phyloP scores from a whole-genome alignment of 2,329 filamentous ascomycete species.

The Ophiobolus disseminans region DNA sequence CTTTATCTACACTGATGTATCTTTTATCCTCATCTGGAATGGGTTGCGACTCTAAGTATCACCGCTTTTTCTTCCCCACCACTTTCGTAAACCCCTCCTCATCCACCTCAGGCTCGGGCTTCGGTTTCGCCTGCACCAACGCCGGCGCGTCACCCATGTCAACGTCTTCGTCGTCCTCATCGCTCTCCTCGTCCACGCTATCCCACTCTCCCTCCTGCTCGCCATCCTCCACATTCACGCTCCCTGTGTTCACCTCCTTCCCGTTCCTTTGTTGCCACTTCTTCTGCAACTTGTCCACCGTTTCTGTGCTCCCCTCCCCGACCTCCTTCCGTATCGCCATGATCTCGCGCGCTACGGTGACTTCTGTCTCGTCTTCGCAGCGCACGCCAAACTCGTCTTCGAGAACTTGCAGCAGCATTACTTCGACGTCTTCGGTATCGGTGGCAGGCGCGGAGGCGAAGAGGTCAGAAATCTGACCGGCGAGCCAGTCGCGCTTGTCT shows the following conservation, averaged over 20 bases:
- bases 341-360: slow-evolving; percentile 75
- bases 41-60: no score
- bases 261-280: slow-evolving; percentile 69
- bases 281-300: slow-evolving; percentile 68
- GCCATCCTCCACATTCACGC: slow-evolving; percentile 62
- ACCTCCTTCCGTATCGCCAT: slow-evolving; percentile 71
- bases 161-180: slow-evolving; percentile 50
- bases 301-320: slow-evolving; percentile 69
- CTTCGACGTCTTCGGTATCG: slow-evolving; percentile 81
- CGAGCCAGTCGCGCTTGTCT: slow-evolving; percentile 97
- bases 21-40: no score
- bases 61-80: slow-evolving; percentile 49
- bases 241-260: slow-evolving; percentile 58
- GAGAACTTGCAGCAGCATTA: slow-evolving; percentile 87
- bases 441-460: slow-evolving; percentile 67
- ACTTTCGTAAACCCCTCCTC: slow-evolving; percentile 54
- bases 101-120: slow-evolving; percentile 48
- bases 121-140: slow-evolving; percentile 43
- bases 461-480: slow-evolving; percentile 82
- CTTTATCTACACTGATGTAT: no score
- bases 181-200: slow-evolving; percentile 60
- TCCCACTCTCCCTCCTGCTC: slow-evolving; percentile 56
- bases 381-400: slow-evolving; percentile 94
- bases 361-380: slow-evolving; percentile 86
- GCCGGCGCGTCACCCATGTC: slow-evolving; percentile 49